A percentile compares a stretch with the other conserved stretches of the same genome.
phyloP scores from a whole-genome alignment of 2,329 filamentous ascomycete genomes.

The Chaetomium strumarium region DNA sequence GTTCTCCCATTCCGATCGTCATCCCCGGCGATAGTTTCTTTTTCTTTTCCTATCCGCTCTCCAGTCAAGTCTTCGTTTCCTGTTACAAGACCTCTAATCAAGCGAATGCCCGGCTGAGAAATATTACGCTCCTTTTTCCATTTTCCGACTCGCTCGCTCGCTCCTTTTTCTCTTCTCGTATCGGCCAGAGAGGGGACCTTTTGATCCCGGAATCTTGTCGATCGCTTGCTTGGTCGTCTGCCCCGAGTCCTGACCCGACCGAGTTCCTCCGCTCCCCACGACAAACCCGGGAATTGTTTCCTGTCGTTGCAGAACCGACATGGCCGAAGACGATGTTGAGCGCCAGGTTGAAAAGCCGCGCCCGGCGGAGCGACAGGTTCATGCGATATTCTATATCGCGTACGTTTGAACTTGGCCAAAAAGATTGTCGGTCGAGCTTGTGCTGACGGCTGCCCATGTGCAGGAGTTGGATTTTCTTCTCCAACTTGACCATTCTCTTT shows the following conservation, averaged over 20 bases:
- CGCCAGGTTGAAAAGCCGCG: slow-evolving; percentile 28
- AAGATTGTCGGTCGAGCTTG: neutral
- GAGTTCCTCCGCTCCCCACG: neutral
- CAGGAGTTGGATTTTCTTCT: slow-evolving; percentile 75
- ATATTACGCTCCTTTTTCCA: neutral
- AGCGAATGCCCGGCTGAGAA: slow-evolving; percentile 4
- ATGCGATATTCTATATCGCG: slow-evolving; percentile 35
- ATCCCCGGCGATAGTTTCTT: neutral
- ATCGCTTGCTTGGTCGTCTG: neutral
- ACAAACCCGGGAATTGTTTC: neutral
- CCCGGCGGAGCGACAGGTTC: slow-evolving; percentile 23
- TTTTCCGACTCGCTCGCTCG: neutral
- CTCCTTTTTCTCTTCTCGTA: neutral
- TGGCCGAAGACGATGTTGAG: slow-evolving; percentile 22
- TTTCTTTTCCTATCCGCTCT: neutral
- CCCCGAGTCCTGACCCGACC: neutral
- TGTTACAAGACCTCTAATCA: neutral
- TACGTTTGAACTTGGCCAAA: slow-evolving; percentile 21
- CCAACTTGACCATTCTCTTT: slow-evolving; percentile 80
- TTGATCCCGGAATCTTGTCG: neutral
- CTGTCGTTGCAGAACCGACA: slow-evolving; percentile 4
- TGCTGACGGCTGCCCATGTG: neutral
- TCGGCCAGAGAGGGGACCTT: neutral
- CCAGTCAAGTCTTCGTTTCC: neutral
- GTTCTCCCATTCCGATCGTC: neutral